Conservation (phyloP, 345 rosid genomes). For the Acer campestre region DNA sequence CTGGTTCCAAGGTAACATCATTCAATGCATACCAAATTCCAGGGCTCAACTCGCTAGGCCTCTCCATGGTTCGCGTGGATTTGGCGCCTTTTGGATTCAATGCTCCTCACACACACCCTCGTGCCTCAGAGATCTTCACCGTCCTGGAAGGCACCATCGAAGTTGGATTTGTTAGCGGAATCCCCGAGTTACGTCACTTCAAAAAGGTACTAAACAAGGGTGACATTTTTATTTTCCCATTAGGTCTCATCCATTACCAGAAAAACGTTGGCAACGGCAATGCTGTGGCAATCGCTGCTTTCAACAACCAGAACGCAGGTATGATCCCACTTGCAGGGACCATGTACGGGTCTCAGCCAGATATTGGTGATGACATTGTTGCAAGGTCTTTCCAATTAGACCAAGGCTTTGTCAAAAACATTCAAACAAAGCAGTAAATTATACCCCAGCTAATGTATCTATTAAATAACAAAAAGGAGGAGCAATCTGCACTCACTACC, state of each 20-base stretch:
- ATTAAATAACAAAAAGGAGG: no score
- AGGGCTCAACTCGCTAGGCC: neutral
- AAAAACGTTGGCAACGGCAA: neutral
- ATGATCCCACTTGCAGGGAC: neutral
- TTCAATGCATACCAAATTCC: neutral
- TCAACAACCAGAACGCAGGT: conserved; percentile 16
- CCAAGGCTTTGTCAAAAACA: neutral
- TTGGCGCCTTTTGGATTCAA: neutral
- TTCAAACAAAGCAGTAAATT: neutral
- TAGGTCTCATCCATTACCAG: conserved; percentile 12
- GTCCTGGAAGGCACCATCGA: conserved; percentile 8
- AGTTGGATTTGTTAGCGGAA: conserved; percentile 3
- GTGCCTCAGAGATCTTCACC: conserved; percentile 13
- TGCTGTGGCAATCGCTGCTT: neutral
- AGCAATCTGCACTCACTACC: no score
- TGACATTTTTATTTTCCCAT: conserved; percentile 12
- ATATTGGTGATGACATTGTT: neutral
- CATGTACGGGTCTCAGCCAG: neutral
- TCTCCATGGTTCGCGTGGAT: conserved; percentile 1
- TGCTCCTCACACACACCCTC: conserved; percentile 15
- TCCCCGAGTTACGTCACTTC: neutral
- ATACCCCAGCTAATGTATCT: neutral
- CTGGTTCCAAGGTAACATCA: conserved; percentile 16
- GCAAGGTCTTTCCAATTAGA: neutral
- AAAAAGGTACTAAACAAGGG: neutral